A percentile compares a stretch with the other conserved stretches of the same genome.
Conservation (phyloP, 345 rosid species). For the Gossypium longicalyx region DNA sequence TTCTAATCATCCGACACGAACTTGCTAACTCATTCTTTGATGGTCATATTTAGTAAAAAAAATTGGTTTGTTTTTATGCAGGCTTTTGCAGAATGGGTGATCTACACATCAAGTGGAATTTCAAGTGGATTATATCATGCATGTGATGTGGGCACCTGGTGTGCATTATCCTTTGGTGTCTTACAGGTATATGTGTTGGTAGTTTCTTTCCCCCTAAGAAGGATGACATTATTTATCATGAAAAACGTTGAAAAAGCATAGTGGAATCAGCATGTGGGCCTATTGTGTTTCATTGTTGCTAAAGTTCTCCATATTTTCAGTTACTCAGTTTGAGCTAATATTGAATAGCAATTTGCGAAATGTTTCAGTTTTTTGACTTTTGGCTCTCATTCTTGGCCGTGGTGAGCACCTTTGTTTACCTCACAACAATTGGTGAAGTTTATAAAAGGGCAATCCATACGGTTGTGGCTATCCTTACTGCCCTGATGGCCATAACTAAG, state of each 20-base stretch:
- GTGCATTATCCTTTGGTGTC: conserved; percentile 63
- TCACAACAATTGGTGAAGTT: conserved; percentile 66
- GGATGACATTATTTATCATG: conserved; percentile 1
- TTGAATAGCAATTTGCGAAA: conserved; percentile 14
- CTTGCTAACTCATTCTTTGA: background rate
- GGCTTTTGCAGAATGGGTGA: conserved; percentile 96
- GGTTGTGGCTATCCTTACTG: conserved; percentile 80
- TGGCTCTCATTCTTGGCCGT: conserved; percentile 99
- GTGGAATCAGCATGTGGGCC: background rate
- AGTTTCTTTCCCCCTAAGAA: background rate
- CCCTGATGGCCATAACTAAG: conserved; percentile 83
- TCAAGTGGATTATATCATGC: conserved; percentile 98
- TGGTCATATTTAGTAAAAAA: conserved; percentile 5
- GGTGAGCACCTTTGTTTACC: conserved; percentile 77
- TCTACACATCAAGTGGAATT: conserved; percentile 85
- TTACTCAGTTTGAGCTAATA: conserved; percentile 21
- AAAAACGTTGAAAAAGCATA: background rate
- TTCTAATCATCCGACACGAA: background rate
- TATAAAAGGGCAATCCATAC: conserved; percentile 77
- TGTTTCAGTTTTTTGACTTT: conserved; percentile 92
- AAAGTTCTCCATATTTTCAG: background rate
- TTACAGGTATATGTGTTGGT: conserved; percentile 56
- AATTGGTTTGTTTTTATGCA: conserved; percentile 31
- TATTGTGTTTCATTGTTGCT: background rate
- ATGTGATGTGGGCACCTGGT: conserved; percentile 95